Conservation (phyloP, 163 green algal species). For the Scenedesmus sp. region DNA sequence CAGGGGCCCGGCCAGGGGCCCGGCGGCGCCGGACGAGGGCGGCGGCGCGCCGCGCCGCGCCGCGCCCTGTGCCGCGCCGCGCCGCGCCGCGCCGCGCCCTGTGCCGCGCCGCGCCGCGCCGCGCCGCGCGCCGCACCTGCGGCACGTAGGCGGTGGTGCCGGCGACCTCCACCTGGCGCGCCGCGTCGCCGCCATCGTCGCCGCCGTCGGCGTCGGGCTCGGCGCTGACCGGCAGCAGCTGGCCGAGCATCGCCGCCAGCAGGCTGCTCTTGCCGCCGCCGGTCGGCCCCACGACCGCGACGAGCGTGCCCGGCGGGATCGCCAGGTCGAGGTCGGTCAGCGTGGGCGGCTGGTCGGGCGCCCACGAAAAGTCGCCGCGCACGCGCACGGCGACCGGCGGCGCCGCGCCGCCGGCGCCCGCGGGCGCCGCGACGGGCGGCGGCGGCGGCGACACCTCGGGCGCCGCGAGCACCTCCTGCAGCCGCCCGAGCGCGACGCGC, state of each 20-base stretch:
- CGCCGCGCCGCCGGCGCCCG: not conserved
- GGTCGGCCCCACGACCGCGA: conserved; percentile 65
- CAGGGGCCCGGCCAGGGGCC: not conserved
- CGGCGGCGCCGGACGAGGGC: not conserved
- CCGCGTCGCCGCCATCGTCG: conserved; percentile 1
- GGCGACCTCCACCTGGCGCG: conserved; percentile 22
- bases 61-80: too few relatives aligned
- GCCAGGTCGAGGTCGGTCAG: conserved; percentile 63
- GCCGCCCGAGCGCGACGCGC: conserved; percentile 57
- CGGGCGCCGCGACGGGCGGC: not conserved
- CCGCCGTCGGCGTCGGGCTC: conserved; percentile 42
- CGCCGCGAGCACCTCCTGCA: conserved; percentile 66
- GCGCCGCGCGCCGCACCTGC: too few relatives aligned
- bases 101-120: too few relatives aligned
- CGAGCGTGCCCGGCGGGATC: conserved; percentile 50
- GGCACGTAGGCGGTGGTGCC: too few relatives aligned
- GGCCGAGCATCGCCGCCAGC: conserved; percentile 59
- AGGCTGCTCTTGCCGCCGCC: conserved; percentile 72
- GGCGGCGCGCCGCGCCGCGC: too few relatives aligned
- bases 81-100: too few relatives aligned
- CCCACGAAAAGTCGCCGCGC: conserved; percentile 69
- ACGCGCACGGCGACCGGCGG: conserved; percentile 48
- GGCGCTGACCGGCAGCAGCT: conserved; percentile 55
- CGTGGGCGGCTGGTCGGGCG: conserved; percentile 31
- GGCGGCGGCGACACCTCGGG: not conserved